Percentiles rank a stretch among this genome's conserved stretches.
Evolutionary conservation across 106 monocot species (phyloP).

Genomic region (Allium fistulosum): DNA sequence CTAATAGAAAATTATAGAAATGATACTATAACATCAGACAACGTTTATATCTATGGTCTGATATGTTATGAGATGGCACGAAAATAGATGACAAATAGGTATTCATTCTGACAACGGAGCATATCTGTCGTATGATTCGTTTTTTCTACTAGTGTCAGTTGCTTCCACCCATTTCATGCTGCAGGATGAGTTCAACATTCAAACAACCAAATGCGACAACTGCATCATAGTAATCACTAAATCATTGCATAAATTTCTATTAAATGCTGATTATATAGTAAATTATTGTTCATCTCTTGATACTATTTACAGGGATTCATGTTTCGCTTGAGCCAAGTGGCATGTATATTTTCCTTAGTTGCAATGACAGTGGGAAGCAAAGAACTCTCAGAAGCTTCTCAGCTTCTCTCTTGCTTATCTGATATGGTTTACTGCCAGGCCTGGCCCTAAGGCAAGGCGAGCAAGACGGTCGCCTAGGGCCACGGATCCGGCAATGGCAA

Average conservation of each 20-base stretch:
- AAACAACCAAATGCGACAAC: slow-evolving; percentile 91
- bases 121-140: no score
- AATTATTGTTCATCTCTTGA: neutral
- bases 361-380: slow-evolving; percentile 64
- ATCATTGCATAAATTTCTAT: neutral
- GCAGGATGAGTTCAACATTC: slow-evolving; percentile 95
- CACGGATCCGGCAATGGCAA: no score
- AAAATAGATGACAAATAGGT: no score
- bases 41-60: no score
- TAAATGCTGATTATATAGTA: neutral
- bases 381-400: slow-evolving; percentile 55
- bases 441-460: no score
- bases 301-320: slow-evolving; percentile 49
- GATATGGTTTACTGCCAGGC: slow-evolving; percentile 65
- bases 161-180: slow-evolving; percentile 94
- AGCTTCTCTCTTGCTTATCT: slow-evolving; percentile 48
- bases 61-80: no score
- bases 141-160: no score
- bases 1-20: no score
- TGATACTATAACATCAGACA: no score
- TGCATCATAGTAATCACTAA: slow-evolving; percentile 70
- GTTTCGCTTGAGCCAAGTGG: slow-evolving; percentile 76
- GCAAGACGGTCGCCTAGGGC: no score
- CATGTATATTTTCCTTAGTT: slow-evolving; percentile 68
- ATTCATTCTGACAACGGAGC: no score